phyloP scores from a whole-genome alignment of 2,329 filamentous ascomycete genomes.

The Penicillium frequentans region DNA sequence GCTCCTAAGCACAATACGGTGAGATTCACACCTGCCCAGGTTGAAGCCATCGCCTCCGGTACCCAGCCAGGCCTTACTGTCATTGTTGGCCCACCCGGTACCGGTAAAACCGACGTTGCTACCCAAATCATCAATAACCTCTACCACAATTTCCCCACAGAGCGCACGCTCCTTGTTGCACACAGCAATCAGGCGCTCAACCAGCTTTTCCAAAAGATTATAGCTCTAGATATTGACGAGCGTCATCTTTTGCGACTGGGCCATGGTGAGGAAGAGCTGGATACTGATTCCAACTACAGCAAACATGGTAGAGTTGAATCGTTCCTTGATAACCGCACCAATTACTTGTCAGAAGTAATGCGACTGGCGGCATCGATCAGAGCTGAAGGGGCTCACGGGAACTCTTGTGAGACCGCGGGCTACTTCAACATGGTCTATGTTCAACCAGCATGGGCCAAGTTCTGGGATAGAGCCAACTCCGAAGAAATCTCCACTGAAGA shows the following conservation, averaged over 20 bases:
- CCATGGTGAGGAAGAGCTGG: constrained; percentile 91
- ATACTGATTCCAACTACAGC: constrained; percentile 82
- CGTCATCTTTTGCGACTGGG: constrained; percentile 88
- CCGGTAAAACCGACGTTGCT: constrained; percentile 97
- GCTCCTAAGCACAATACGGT: constrained; percentile 77
- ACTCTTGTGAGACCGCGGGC: constrained; percentile 91
- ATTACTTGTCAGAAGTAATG: constrained; percentile 78
- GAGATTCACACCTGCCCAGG: constrained; percentile 86
- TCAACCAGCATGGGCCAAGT: constrained; percentile 83
- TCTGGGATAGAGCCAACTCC: constrained; percentile 64
- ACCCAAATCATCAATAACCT: constrained; percentile 99
- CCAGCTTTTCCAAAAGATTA: constrained; percentile 96
- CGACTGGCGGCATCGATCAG: constrained; percentile 80
- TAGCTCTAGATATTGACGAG: constrained; percentile 93
- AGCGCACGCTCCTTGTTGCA: constrained; percentile 87
- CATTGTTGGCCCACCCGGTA: constrained; percentile 91
- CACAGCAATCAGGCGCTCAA: constrained; percentile 98
- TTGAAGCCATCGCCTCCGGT: constrained; percentile 90
- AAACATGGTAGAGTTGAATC: constrained; percentile 94
- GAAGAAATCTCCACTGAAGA: constrained; percentile 59
- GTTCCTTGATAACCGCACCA: constrained; percentile 82
- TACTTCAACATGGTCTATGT: constrained; percentile 96
- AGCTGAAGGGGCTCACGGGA: constrained; percentile 91
- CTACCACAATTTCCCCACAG: constrained; percentile 94
- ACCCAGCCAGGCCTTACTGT: constrained; percentile 92